Percentiles rank a stretch among this genome's conserved stretches.
Conservation (phyloP, 78 protist genomes). For the Cyanophora paradoxa region DNA sequence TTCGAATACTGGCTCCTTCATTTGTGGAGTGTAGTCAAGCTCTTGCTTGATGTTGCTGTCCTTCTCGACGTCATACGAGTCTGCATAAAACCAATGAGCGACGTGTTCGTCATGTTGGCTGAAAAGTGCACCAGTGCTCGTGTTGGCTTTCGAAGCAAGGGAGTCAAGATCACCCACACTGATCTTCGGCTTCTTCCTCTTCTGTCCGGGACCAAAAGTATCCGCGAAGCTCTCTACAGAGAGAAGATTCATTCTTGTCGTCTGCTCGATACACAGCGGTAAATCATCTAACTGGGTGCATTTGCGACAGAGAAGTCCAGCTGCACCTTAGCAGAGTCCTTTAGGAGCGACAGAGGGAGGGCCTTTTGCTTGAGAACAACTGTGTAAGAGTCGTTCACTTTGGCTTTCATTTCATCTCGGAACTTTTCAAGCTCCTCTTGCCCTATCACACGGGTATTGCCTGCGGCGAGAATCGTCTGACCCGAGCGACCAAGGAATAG, state of each 20-base stretch:
- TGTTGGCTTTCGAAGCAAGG: background rate
- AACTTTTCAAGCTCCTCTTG: slow-evolving; percentile 51
- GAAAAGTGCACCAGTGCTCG: background rate
- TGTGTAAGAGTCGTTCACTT: slow-evolving; percentile 64
- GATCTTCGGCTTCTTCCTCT: slow-evolving; percentile 47
- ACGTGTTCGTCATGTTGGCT: background rate
- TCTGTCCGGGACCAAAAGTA: slow-evolving; percentile 82
- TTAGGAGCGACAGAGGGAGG: slow-evolving; percentile 61
- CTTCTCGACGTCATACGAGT: slow-evolving; percentile 51
- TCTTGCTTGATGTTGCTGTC: slow-evolving; percentile 55
- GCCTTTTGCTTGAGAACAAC: slow-evolving; percentile 43
- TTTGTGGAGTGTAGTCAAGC: background rate
- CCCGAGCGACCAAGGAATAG: background rate
- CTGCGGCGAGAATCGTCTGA: background rate
- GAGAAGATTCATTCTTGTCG: slow-evolving; percentile 34
- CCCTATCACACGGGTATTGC: slow-evolving; percentile 62
- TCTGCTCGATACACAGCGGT: too few species aligned
- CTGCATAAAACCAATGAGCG: background rate
- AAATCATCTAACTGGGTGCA: too few species aligned
- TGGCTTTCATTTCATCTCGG: slow-evolving; percentile 45
- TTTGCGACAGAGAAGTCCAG: too few species aligned
- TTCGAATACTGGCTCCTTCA: slow-evolving; percentile 56
- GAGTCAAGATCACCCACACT: background rate
- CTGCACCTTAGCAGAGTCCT: slow-evolving; percentile 23
- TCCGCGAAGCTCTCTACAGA: slow-evolving; percentile 68